Conservation (phyloP, 2,329 filamentous ascomycete species). For the Apiospora arundinis region DNA sequence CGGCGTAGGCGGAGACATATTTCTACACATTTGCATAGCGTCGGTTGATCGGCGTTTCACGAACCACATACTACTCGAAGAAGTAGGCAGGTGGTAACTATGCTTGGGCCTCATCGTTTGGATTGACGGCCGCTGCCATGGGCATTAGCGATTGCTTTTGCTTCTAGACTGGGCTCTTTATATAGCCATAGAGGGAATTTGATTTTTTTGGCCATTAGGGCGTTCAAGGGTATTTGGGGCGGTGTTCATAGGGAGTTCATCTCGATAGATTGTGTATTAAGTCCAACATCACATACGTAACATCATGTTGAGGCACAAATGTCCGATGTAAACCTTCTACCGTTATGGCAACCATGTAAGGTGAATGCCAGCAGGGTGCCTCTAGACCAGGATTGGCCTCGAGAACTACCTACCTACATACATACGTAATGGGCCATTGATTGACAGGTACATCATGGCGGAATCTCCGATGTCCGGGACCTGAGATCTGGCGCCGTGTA, state of each 20-base stretch:
- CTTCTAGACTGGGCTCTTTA: constrained; percentile 12
- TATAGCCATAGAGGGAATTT: constrained; percentile 14
- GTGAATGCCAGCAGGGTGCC: neutral
- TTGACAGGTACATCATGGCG: neutral
- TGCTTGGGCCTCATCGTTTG: constrained; percentile 12
- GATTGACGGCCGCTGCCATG: neutral
- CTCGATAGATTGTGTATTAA: constrained; percentile 12
- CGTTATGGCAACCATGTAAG: neutral
- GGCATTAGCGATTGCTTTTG: constrained; percentile 4
- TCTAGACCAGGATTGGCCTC: neutral
- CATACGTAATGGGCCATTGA: neutral
- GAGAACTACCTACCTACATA: neutral
- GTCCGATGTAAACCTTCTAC: neutral
- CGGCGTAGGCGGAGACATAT: constrained; percentile 14
- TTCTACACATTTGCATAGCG: constrained; percentile 40
- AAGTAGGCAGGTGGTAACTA: neutral
- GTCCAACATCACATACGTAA: neutral
- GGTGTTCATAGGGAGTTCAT: neutral
- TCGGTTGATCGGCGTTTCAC: constrained; percentile 36
- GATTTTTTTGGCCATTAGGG: neutral
- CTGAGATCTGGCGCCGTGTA: neutral
- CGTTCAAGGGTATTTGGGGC: neutral
- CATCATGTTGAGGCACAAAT: neutral
- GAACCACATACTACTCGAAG: neutral
- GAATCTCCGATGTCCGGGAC: neutral